These are phyloP conservation scores for Jamesozyma rosinii DNA, from an alignment of 805 yeast species.

Conservation along the genomic window DNA sequence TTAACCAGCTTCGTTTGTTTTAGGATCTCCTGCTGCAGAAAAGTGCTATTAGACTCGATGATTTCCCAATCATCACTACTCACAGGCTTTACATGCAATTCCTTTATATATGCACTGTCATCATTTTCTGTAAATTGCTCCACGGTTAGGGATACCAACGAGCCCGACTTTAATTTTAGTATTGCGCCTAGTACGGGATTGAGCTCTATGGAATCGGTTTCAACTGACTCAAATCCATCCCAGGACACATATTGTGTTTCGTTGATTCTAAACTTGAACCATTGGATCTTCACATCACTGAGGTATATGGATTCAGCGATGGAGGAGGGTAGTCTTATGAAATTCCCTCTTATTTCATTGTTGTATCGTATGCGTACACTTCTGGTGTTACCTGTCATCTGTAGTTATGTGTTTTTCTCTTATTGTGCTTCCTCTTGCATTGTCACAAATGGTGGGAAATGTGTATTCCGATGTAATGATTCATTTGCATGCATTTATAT, in stretches of 20 bases:
- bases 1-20: slow-evolving; percentile 75
- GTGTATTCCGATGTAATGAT: neutral
- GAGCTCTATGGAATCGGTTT: slow-evolving; percentile 15
- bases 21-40: slow-evolving; percentile 62
- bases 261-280: slow-evolving; percentile 5
- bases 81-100: slow-evolving; percentile 69
- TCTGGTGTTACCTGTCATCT: neutral
- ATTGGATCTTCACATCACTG: slow-evolving; percentile 5
- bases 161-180: neutral
- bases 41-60: slow-evolving; percentile 71
- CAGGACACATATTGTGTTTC: slow-evolving; percentile 5
- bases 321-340: slow-evolving; percentile 20
- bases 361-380: slow-evolving; percentile 1
- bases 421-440: neutral
- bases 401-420: neutral
- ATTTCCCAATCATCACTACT: slow-evolving; percentile 82
- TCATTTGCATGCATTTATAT: neutral
- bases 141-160: slow-evolving; percentile 9
- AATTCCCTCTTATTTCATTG: slow-evolving; percentile 23
- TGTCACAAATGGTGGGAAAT: too few relatives aligned
- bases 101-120: slow-evolving; percentile 32
- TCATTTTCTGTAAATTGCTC: slow-evolving; percentile 9
- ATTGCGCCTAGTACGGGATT: slow-evolving; percentile 18
- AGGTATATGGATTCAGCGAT: slow-evolving; percentile 5
- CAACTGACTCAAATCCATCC: slow-evolving; percentile 12